Evolutionary conservation across 148 eudicot genomes (phyloP).

Genomic region (Pouteria glomerata): DNA sequence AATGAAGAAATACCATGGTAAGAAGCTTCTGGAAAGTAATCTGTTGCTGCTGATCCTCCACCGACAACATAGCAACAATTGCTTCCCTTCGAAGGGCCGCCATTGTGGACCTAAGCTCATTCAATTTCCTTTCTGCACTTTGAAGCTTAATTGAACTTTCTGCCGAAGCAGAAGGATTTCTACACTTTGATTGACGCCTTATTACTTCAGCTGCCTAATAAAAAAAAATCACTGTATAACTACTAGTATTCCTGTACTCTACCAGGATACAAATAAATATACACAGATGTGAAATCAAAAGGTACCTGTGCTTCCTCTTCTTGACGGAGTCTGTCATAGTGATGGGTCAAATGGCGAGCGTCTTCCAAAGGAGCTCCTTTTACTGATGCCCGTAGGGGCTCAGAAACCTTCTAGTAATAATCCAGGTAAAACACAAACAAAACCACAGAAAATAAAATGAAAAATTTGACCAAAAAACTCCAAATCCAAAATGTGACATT

Average conservation of each 20-base stretch:
- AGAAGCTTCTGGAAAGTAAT: conserved; percentile 66
- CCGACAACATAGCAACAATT: conserved; percentile 69
- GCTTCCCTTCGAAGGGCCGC: conserved; percentile 76
- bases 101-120: conserved; percentile 62
- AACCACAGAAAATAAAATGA: neutral
- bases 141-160: conserved; percentile 56
- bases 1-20: conserved; percentile 43
- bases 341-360: conserved; percentile 71
- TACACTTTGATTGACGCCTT: conserved; percentile 53
- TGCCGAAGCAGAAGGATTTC: conserved; percentile 33
- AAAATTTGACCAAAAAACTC: neutral
- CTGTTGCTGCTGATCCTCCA: conserved; percentile 75
- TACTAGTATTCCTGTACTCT: neutral
- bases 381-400: conserved; percentile 52
- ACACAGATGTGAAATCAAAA: conserved; percentile 2
- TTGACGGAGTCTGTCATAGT: conserved; percentile 60
- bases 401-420: conserved; percentile 44
- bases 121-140: conserved; percentile 62
- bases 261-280: neutral
- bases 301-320: conserved; percentile 83
- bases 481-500: neutral
- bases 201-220: conserved; percentile 68
- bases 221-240: neutral
- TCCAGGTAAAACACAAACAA: neutral
- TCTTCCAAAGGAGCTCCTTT: conserved; percentile 79